Conservation (phyloP, 371 early-diverging fungal species). For the Blakeslea trispora region DNA sequence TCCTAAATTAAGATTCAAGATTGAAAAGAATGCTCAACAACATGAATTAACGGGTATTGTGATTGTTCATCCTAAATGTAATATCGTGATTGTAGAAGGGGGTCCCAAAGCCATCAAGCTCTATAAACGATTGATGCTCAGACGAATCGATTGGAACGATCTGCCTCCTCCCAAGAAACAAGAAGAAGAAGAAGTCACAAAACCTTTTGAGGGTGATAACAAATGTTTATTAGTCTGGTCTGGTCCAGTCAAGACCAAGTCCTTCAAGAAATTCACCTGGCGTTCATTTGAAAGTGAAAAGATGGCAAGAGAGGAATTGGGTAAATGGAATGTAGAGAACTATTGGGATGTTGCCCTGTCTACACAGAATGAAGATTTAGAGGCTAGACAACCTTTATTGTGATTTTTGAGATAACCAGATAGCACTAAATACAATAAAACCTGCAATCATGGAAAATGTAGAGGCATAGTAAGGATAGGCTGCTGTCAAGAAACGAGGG, state of each 20-base stretch:
- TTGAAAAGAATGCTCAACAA: slow-evolving; percentile 88
- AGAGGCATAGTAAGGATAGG: slow-evolving; percentile 93
- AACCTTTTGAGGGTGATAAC: slow-evolving; percentile 64
- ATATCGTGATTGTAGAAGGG: slow-evolving; percentile 92
- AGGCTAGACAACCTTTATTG: slow-evolving; percentile 37
- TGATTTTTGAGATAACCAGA: slow-evolving; percentile 64
- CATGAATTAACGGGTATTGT: slow-evolving; percentile 81
- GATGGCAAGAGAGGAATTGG: slow-evolving; percentile 71
- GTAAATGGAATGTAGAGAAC: slow-evolving; percentile 68
- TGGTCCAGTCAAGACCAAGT: slow-evolving; percentile 76
- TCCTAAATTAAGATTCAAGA: slow-evolving; percentile 84
- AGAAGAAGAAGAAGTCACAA: too few species aligned
- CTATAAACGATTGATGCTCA: slow-evolving; percentile 95
- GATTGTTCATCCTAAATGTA: slow-evolving; percentile 71
- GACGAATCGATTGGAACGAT: slow-evolving; percentile 92
- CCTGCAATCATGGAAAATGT: slow-evolving; percentile 81
- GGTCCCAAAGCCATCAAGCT: slow-evolving; percentile 86
- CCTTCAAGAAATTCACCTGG: slow-evolving; percentile 80
- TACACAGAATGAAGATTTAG: slow-evolving; percentile 40
- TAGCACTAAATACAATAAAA: slow-evolving; percentile 80
- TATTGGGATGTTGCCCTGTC: slow-evolving; percentile 83
- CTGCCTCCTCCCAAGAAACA: slow-evolving; percentile 44
- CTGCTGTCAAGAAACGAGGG: slow-evolving; percentile 87
- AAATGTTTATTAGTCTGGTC: slow-evolving; percentile 92
- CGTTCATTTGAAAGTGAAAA: slow-evolving; percentile 75